Conservation (phyloP, 371 early-diverging fungal species). For the Parasitella parasitica region DNA sequence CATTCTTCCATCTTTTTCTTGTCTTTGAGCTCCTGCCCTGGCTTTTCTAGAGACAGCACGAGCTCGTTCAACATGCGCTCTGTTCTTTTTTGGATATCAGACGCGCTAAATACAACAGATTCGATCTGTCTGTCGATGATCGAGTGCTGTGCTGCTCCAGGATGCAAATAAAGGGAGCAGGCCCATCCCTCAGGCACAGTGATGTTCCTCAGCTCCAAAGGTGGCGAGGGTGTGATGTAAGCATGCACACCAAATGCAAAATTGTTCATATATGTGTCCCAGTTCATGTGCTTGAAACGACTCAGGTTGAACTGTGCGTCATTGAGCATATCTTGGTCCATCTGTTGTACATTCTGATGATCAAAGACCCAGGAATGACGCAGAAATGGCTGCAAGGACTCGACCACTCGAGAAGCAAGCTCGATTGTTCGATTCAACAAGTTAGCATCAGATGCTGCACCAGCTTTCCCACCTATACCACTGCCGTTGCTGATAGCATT, state of each 20-base stretch:
- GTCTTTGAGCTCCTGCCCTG: conserved; percentile 29
- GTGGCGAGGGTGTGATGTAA: conserved; percentile 36
- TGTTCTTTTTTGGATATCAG: conserved; percentile 49
- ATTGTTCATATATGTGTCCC: conserved; percentile 42
- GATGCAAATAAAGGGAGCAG: conserved; percentile 40
- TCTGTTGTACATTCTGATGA: conserved; percentile 28
- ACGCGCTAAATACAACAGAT: conserved; percentile 42
- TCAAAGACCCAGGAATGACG: conserved; percentile 41
- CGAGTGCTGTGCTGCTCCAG: conserved; percentile 22
- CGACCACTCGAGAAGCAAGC: conserved; percentile 32
- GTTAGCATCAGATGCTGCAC: conserved; percentile 10
- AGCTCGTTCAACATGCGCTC: conserved; percentile 44
- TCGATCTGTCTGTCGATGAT: conserved; percentile 46
- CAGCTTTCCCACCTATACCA: conserved; percentile 1
- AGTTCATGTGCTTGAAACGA: conserved; percentile 23
- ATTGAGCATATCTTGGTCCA: conserved; percentile 18
- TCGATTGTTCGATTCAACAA: conserved; percentile 32
- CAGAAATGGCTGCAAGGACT: conserved; percentile 42
- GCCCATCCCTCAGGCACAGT: conserved; percentile 42
- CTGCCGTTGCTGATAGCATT: conserved; percentile 16
- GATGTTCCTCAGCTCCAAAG: conserved; percentile 34
- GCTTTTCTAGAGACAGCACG: conserved; percentile 37
- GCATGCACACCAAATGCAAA: conserved; percentile 45
- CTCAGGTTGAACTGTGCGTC: conserved; percentile 29
- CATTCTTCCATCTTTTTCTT: conserved; percentile 46